These are phyloP conservation scores for Ceratobasidium sp. DNA, from an alignment of 1,284 basidiomycete species.

Conservation along the genomic window DNA sequence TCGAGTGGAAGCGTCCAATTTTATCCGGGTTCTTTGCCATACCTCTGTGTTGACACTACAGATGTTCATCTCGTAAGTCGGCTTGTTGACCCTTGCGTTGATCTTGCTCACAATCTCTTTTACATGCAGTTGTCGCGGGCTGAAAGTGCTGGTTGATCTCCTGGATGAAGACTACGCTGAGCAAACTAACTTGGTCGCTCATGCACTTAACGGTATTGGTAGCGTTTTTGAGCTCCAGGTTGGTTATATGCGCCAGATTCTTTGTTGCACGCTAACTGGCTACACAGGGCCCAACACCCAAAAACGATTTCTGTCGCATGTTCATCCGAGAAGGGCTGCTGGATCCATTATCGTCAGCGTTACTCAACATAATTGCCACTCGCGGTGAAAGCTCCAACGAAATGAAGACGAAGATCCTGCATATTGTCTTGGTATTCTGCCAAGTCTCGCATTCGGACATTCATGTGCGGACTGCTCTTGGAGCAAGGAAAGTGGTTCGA, in stretches of 20 bases:
- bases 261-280: not conserved
- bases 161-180: constrained; percentile 95
- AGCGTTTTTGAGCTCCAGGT: constrained; percentile 90
- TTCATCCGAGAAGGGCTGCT: constrained; percentile 95
- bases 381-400: constrained; percentile 75
- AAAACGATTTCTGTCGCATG: constrained; percentile 98
- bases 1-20: constrained; percentile 93
- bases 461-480: constrained; percentile 91
- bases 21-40: constrained; percentile 92
- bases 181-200: constrained; percentile 90
- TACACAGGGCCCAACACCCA: constrained; percentile 89
- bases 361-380: constrained; percentile 88
- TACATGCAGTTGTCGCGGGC: constrained; percentile 81
- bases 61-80: constrained; percentile 93
- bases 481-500: constrained; percentile 88
- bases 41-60: constrained; percentile 93
- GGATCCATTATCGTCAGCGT: constrained; percentile 90
- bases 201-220: constrained; percentile 93
- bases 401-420: constrained; percentile 89
- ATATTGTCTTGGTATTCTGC: constrained; percentile 92
- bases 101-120: not conserved
- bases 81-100: constrained; percentile 50
- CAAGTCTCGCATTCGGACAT: constrained; percentile 95
- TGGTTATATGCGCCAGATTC: constrained; percentile 34
- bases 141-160: constrained; percentile 94